Base-by-base conservation (phyloP, 768 basidiomycete species). In the Mycena sanguinolenta region DNA sequence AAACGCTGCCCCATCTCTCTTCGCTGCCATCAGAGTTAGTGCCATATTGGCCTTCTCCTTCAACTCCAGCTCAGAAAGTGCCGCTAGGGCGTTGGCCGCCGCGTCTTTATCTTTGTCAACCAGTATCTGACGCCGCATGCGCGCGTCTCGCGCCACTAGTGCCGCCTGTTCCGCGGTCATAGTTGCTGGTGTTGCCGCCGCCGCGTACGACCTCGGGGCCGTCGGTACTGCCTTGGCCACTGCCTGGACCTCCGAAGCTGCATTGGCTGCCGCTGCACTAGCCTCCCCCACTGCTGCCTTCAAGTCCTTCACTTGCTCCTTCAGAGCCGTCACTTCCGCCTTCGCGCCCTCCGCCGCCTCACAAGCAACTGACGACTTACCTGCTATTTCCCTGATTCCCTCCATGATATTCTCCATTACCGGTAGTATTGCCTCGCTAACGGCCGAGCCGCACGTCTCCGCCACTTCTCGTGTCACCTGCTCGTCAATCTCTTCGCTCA, bases 111-210 rank as follows among this genome's bases (percentile, higher is more conserved):
- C 58, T 27, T 38, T 59, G 27, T 66, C 65, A 8, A 66, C 36
- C 19, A 66, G 3, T 46, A 32, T n/a, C n/a, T n/a, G n/a, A n/a
- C n/a, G n/a, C n/a, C n/a, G n/a, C n/a, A n/a, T n/a, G n/a, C n/a
- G n/a, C 25, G 34, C 65, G 1, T 2, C 9, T 2, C 65, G 2
- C 16, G 65, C 65, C 0, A 66, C 6, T 1, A 66, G n/a, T 2
- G 2, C 17, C 6, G 58, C 65, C 38, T 66, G 65, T 36, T 52
- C 65, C 23, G 49, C 32, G 0, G 65, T 59, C 49, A 54, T 59
- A 14, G 36, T 6, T 6, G 6, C 8, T 14, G 36, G 8, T 7
- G 36, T 14, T 12, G 52, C 53, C 9, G 54, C 54, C 28, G 54
- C 42, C 2, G 54, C 63, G 17, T 65, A 65, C 10, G 63, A 46